Evolutionary conservation across 192 early-diverging fungal genomes (phyloP), one percentile per base, ranked within the genome.

Genomic region (Chytriomyces sp.): DNA sequence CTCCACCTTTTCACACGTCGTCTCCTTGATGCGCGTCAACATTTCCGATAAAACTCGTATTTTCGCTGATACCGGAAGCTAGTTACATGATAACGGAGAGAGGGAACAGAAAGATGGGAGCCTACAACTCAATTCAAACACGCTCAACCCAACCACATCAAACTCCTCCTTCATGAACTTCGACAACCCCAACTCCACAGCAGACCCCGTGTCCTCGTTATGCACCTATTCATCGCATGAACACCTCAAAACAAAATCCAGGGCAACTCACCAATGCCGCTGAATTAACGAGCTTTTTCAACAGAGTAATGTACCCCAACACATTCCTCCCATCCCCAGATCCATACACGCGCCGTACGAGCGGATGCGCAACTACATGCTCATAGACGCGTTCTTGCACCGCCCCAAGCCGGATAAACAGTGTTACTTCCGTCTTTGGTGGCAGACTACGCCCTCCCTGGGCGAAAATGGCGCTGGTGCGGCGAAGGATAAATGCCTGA

Each of bases 401-500:
- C 22, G 26, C 34, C 0, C 83, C 78, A 0, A 84, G 84, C 14
- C 69, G 57, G 38, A 80, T 82, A 77, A 89, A 88, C 1, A 91
- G 54, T 5, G 89, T 82, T 25, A 83, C 19, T 40, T 89, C 87
- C 8, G 79, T 76, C 77, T 90, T 90, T 0, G 81, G 76, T 31
- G 87, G 89, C 26, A 91, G 72, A 55, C 85, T 87, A 64, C 79
- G 64, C 0, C 78, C 72, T 59, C 80, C 88, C 14, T 55, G 56
- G 17, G 55, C 39, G 2, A 70, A 36, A 55, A 39, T 59, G 26
- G 78, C 77, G 36, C 32, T 68, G 0, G 89, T 89, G 14, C 90
- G 82, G 10, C 90, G 74, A 39, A 91, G 73, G 33, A 90, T 80
- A 57, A 91, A 90, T n/a, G 56, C 66, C 14, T 66, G 52, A 7